Evolutionary conservation across 2,329 filamentous ascomycete genomes (phyloP), one percentile per base, ranked within the genome.

Genomic region (Diaporthe amygdali): DNA sequence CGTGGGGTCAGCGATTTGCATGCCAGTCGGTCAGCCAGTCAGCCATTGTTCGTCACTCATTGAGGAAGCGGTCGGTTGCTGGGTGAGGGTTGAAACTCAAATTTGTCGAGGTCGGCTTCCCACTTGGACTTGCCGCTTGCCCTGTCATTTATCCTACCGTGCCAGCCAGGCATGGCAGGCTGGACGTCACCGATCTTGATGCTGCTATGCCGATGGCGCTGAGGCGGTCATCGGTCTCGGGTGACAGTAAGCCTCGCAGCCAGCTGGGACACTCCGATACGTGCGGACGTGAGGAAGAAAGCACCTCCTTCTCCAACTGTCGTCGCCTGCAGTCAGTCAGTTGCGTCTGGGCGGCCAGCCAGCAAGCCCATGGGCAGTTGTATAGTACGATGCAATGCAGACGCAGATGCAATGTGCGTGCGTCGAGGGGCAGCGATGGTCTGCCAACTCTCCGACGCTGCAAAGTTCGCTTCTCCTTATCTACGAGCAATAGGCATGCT

Each of bases 221-320:
- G 39, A 32, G 25, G 56, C 56, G 59, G 27, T 47, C 44, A 30
- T 63, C 34, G 41, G 59, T 47, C 56, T 63, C 59, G 59, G 59
- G 15, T 63, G 41, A 63, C 59, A 63, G 59, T 20, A 47, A 47
- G 44, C 59, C 59, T 47, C 59, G 59, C 41, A 63, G 59, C 56
- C 39, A 63, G 9, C 39, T 32, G 37, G 56, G 15, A 46, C 39
- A 39, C 37, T 14, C 39, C 25, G 56, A 61, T 61, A 30, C 39
- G 22, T 63, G 41, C 30, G 59, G 20, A 25, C 30, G 22, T 10
- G 59, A 64, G 59, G 41, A 25, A 37, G 27, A 64, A n/a, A 22
- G 34, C 41, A 25, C 39, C n/a, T 32, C 15, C 37, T 39, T 10
- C 41, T 64, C 41, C 41, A 34, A 17, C 27, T 14, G 59, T 64